These are phyloP conservation scores for Sarocladium kiliense DNA, from an alignment of 2,329 filamentous ascomycete genomes.

Conservation along the genomic window DNA sequence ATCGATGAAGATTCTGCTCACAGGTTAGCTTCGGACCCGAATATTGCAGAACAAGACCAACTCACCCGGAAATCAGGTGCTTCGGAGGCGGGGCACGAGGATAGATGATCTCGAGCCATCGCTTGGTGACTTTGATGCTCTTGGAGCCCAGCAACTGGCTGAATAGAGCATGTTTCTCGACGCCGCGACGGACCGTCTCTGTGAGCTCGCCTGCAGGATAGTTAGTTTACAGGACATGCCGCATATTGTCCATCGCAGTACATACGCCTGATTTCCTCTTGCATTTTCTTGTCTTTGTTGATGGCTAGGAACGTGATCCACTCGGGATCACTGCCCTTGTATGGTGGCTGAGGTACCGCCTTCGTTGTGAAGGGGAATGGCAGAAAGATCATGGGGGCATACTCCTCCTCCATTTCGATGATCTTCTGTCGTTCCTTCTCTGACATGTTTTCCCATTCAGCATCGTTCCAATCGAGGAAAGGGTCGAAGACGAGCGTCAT, in stretches of 20 bases:
- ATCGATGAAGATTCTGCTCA: constrained; percentile 41
- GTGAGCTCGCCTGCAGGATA: constrained; percentile 30
- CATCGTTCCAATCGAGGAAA: constrained; percentile 35
- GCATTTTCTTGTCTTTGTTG: constrained; percentile 45
- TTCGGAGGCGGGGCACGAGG: constrained; percentile 54
- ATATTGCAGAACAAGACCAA: constrained; percentile 1
- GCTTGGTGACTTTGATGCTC: constrained; percentile 41
- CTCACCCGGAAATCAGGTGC: constrained; percentile 56
- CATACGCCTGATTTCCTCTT: constrained; percentile 43
- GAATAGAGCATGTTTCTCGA: constrained; percentile 34
- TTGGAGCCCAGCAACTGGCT: constrained; percentile 41
- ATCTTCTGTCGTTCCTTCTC: constrained; percentile 38
- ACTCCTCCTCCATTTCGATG: constrained; percentile 35
- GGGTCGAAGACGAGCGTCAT: constrained; percentile 40
- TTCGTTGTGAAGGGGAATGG: constrained; percentile 57
- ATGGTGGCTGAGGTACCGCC: constrained; percentile 42
- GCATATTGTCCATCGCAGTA: constrained; percentile 6
- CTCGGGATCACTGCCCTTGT: constrained; percentile 55
- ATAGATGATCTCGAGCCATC: constrained; percentile 59
- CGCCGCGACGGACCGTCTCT: constrained; percentile 27
- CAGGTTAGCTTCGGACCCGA: constrained; percentile 16
- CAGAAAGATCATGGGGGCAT: constrained; percentile 46
- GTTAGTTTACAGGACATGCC: background rate
- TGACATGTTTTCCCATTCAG: constrained; percentile 35
- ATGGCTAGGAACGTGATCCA: constrained; percentile 57